A percentile compares a stretch with the other conserved stretches of the same genome.
phyloP scores from a whole-genome alignment of 306 rosid genomes.

The Citrullus mucosospermus region DNA sequence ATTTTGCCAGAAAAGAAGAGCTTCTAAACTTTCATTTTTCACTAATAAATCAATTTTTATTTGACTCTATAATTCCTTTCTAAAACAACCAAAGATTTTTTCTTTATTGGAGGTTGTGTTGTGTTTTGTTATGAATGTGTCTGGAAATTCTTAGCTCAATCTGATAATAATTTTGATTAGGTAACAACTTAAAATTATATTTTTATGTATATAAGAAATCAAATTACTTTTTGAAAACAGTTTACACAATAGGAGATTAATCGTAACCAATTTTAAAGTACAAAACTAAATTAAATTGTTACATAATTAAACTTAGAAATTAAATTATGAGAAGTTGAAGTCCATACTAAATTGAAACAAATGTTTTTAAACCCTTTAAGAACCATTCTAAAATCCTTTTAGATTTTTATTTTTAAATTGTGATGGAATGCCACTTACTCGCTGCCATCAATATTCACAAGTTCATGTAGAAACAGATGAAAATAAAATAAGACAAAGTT shows the following conservation, averaged over 20 bases:
- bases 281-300: no score
- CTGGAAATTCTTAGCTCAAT: not conserved
- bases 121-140: not conserved
- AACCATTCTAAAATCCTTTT: not conserved
- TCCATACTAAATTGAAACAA: no score
- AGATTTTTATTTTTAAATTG: not conserved
- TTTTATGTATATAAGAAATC: no score
- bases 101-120: not conserved
- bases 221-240: no score
- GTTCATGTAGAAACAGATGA: not conserved
- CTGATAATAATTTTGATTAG: no score
- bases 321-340: no score
- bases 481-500: not conserved
- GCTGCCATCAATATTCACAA: not conserved
- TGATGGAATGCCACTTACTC: not conserved
- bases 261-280: no score
- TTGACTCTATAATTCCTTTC: not conserved
- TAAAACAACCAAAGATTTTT: not conserved
- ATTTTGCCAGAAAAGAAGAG: not conserved
- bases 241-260: no score
- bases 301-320: no score
- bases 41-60: not conserved
- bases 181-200: no score
- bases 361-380: no score
- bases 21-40: not conserved